Evolutionary conservation across 441 rosid genomes (phyloP).

Genomic region (Brassica balearica): DNA sequence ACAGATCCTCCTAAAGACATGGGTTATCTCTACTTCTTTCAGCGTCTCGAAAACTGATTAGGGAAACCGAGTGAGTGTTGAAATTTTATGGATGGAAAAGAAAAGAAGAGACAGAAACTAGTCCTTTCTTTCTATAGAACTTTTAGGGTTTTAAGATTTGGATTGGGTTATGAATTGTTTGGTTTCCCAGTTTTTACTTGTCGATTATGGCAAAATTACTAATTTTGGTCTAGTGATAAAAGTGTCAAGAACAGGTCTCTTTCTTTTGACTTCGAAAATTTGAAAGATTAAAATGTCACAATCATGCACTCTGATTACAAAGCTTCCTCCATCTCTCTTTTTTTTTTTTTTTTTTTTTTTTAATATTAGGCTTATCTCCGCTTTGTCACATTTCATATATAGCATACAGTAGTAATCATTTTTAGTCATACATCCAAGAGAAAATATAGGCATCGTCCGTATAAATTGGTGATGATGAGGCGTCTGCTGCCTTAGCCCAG

Average conservation of each 20-base stretch:
- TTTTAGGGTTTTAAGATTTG: constrained; percentile 27
- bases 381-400: too few relatives aligned
- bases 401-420: too few relatives aligned
- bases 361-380: too few relatives aligned
- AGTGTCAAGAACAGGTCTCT: not conserved
- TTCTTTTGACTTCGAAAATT: not conserved
- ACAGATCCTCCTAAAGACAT: constrained; percentile 91
- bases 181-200: constrained; percentile 9
- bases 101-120: constrained; percentile 14
- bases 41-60: constrained; percentile 68
- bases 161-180: constrained; percentile 19
- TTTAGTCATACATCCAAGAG: too few relatives aligned
- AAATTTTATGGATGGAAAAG: constrained; percentile 1
- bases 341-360: too few relatives aligned
- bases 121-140: constrained; percentile 22
- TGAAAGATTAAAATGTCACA: too few relatives aligned
- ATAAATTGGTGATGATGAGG: not conserved
- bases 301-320: too few relatives aligned
- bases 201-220: constrained; percentile 1
- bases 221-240: constrained; percentile 7
- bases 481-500: not conserved
- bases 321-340: too few relatives aligned
- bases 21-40: constrained; percentile 96
- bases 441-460: not conserved
- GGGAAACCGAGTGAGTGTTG: not conserved